These are phyloP conservation scores for Russula virescens DNA, from an alignment of 768 basidiomycete genomes.

Conservation along the genomic window DNA sequence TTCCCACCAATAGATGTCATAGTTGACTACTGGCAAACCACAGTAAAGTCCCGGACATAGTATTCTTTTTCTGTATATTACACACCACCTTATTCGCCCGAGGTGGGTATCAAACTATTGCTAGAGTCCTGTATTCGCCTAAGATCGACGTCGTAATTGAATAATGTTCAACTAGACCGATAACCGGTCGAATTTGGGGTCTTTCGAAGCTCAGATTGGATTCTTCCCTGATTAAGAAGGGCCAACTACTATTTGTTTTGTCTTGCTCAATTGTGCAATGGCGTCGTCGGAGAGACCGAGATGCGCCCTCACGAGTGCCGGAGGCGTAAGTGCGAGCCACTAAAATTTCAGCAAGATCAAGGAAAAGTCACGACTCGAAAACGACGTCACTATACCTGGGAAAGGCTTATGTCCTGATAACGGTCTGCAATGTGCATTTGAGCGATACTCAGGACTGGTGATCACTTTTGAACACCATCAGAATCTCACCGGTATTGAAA, in stretches of 20 bases:
- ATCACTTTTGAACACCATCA: neutral
- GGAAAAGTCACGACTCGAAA: too few species aligned
- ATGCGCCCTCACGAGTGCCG: constrained; percentile 54
- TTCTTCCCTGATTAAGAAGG: neutral
- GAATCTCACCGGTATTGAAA: constrained; percentile 31
- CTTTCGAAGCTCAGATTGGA: too few species aligned
- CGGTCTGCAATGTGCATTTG: constrained; percentile 21
- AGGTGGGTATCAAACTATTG: too few species aligned
- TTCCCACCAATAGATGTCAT: too few species aligned
- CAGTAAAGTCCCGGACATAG: too few species aligned
- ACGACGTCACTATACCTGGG: constrained; percentile 25
- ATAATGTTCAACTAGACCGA: too few species aligned
- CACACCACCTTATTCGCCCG: too few species aligned
- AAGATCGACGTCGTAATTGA: too few species aligned
- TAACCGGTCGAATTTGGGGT: too few species aligned
- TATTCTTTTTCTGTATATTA: too few species aligned
- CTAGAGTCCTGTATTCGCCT: too few species aligned
- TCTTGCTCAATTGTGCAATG: constrained; percentile 43
- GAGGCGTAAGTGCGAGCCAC: constrained; percentile 28
- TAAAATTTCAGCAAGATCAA: neutral
- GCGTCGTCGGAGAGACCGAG: constrained; percentile 49
- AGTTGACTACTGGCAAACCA: too few species aligned
- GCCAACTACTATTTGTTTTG: constrained; percentile 1
- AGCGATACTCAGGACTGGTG: neutral
- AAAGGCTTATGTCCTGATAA: constrained; percentile 32